Conservation (phyloP, 306 rosid genomes). For the Gastrolobium bilobum region DNA sequence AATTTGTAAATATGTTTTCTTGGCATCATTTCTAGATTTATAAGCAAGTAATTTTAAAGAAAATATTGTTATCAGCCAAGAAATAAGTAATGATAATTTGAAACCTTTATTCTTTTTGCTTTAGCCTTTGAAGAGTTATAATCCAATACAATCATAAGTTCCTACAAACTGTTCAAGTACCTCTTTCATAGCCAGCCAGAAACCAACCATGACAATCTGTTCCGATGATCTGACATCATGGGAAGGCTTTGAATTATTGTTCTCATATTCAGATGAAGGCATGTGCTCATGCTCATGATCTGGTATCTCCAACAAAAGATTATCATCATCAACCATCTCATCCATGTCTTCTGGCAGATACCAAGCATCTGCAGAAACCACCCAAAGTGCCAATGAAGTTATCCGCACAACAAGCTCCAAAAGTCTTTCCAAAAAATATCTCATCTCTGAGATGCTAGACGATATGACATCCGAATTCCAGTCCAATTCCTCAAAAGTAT, state of each 20-base stretch:
- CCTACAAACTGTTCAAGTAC: constrained; percentile 54
- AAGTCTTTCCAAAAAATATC: constrained; percentile 70
- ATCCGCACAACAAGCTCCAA: constrained; percentile 84
- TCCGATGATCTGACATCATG: constrained; percentile 72
- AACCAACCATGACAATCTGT: constrained; percentile 97
- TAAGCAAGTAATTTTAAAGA: constrained; percentile 11
- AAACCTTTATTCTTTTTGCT: constrained; percentile 23
- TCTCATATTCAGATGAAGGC: constrained; percentile 60
- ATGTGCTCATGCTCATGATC: constrained; percentile 57
- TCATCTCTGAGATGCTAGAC: constrained; percentile 71
- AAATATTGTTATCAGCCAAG: constrained; percentile 7
- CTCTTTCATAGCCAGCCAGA: constrained; percentile 99
- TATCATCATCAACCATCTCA: constrained; percentile 75
- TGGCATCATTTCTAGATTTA: constrained; percentile 29
- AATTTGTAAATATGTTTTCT: not conserved
- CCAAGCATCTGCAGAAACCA: constrained; percentile 99
- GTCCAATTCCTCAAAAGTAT: constrained; percentile 94
- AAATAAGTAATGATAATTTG: constrained; percentile 21
- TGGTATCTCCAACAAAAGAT: constrained; percentile 69
- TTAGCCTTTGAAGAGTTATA: constrained; percentile 11
- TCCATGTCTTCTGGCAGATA: constrained; percentile 92
- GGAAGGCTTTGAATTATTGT: constrained; percentile 54
- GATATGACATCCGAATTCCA: constrained; percentile 69
- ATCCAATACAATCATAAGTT: constrained; percentile 26
- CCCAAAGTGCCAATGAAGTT: constrained; percentile 93